phyloP scores from a whole-genome alignment of 73 alveolate genomes.

The Diophrys sp. region DNA sequence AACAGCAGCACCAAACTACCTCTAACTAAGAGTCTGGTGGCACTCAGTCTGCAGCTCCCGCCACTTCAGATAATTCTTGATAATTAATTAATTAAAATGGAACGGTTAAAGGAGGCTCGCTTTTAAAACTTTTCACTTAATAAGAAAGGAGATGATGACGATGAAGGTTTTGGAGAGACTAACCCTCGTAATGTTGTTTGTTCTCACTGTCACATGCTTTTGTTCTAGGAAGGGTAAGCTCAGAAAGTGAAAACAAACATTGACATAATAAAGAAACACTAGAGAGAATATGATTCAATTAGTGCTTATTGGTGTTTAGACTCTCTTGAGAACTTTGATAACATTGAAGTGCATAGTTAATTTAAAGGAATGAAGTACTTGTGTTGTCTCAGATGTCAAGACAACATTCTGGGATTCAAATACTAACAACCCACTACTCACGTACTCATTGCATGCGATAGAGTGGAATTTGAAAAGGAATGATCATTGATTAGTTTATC shows the following conservation, averaged over 20 bases:
- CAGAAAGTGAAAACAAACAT: slow-evolving; percentile 19
- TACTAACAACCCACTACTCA: background rate
- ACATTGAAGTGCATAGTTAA: slow-evolving; percentile 40
- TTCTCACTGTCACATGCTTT: slow-evolving; percentile 18
- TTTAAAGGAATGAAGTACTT: slow-evolving; percentile 32
- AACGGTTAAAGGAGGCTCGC: background rate
- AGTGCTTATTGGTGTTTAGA: slow-evolving; percentile 42
- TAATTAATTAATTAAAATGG: background rate
- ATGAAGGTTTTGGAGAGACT: slow-evolving; percentile 17
- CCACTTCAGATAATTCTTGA: background rate
- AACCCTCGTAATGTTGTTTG: slow-evolving; percentile 28
- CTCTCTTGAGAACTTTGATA: slow-evolving; percentile 21
- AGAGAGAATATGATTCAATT: slow-evolving; percentile 42
- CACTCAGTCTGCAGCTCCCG: too few relatives aligned
- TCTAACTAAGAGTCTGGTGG: too few relatives aligned
- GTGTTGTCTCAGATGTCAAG: slow-evolving; percentile 40
- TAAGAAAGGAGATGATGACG: slow-evolving; percentile 44
- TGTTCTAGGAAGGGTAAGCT: slow-evolving; percentile 34
- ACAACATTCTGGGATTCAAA: slow-evolving; percentile 29
- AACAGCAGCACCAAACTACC: too few relatives aligned
- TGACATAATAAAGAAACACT: slow-evolving; percentile 33
- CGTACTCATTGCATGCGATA: slow-evolving; percentile 15
- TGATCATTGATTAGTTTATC: too few relatives aligned
- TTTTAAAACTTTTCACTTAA: slow-evolving; percentile 20
- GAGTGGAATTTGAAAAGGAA: slow-evolving; percentile 5